Evolutionary conservation across 306 rosid species (phyloP), one percentile per base, ranked within the genome.

Genomic region (Vigna radiata): DNA sequence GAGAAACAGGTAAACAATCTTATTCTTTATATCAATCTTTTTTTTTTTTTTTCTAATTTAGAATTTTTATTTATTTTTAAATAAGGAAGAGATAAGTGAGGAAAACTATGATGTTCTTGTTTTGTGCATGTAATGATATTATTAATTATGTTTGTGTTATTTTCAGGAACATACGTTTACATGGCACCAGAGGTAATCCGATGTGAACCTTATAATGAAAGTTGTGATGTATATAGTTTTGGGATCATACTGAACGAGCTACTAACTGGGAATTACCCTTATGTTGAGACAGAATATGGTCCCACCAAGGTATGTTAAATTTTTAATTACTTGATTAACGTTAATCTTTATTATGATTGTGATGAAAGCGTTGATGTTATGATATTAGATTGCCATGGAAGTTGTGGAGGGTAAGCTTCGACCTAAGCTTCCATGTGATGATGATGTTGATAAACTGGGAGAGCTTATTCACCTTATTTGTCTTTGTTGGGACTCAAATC

Each of bases 191-290:
- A 88, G 48, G 86, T 88, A 60, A 85, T 91, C 16, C 73, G 61
- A 55, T 84, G 90, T 25, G 88, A 91, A 77, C 89, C 97, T 27
- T 90, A 90, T 1, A 75, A 86, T 29, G 95, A 91, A 76, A 91
- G 88, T 49, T 87, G 90, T 15, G 95, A 91, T 36, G 78, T 90
- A 2, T 91, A 88, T 48, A 88, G 91, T 76, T 89, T 87, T 52
- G 89, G 88, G 7, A 47, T 91, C 11, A 84, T 91, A n/a, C 54
- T 91, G 0, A 91, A 90, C 18, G 95, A 91, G 81, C 85, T 91
- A 19, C 47, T 85, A 5, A 84, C 85, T 0, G 89, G 88, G 17
- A 75, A 84, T 14, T 77, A 90, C 80, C 97, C 90, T 0, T 92
- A 88, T 21, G 78, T 88, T 75, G 87, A 92, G 64, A 83, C 78